Conservation (phyloP, 805 yeast genomes). For the Limtongia smithiae region DNA sequence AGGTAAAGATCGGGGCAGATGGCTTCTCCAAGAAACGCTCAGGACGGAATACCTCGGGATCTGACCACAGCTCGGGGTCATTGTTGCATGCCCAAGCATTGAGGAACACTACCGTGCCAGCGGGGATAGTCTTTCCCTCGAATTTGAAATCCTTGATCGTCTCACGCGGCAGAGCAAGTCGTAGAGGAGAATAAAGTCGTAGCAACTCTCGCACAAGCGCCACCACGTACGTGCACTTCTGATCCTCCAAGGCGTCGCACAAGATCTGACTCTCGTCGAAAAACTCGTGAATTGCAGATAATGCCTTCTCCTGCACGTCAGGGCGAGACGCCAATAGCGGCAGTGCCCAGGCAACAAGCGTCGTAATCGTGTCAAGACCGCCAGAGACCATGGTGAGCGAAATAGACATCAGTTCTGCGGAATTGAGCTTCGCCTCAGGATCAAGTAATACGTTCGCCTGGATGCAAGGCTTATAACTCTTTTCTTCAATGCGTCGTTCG, state of each 20-base stretch:
- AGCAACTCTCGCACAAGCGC: constrained; percentile 62
- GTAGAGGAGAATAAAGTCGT: constrained; percentile 59
- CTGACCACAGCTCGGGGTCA: constrained; percentile 41
- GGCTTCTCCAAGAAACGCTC: constrained; percentile 33
- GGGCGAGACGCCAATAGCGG: constrained; percentile 52
- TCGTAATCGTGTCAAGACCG: constrained; percentile 66
- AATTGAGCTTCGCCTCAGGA: constrained; percentile 27
- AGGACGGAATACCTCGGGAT: constrained; percentile 36
- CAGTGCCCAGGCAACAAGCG: constrained; percentile 56
- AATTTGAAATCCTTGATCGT: constrained; percentile 48
- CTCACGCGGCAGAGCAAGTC: constrained; percentile 58
- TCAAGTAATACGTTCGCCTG: constrained; percentile 30
- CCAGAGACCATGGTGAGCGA: constrained; percentile 74
- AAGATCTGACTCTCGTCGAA: constrained; percentile 34
- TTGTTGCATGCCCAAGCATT: constrained; percentile 69
- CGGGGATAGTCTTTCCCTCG: constrained; percentile 46
- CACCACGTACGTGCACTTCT: constrained; percentile 45
- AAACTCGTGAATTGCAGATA: constrained; percentile 39
- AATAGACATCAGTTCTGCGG: constrained; percentile 49
- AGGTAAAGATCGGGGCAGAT: constrained; percentile 33
- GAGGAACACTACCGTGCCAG: constrained; percentile 55
- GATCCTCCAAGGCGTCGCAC: constrained; percentile 29
- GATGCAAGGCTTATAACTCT: constrained; percentile 30
- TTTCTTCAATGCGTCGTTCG: constrained; percentile 16
- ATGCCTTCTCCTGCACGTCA: constrained; percentile 46